phyloP scores from a whole-genome alignment of 352 stramenopile species.

The Blastocystis sp. region DNA sequence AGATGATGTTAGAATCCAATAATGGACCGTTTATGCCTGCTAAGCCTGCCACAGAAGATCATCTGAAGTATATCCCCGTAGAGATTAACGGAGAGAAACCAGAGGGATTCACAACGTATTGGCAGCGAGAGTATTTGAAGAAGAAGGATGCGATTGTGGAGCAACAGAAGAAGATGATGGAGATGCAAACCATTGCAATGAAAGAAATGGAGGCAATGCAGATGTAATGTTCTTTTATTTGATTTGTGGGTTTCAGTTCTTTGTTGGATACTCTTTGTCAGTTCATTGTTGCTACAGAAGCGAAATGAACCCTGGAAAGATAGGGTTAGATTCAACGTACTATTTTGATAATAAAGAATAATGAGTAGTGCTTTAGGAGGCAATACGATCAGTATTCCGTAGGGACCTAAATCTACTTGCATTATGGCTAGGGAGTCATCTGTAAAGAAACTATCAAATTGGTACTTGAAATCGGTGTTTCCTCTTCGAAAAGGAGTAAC shows the following conservation, averaged over 20 bases:
- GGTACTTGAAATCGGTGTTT: not conserved
- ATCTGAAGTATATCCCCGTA: conserved; percentile 33
- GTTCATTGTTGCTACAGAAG: too few relatives aligned
- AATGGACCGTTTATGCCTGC: not conserved
- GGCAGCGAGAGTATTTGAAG: conserved; percentile 25
- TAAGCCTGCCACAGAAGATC: not conserved
- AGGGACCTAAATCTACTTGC: not conserved
- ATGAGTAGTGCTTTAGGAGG: not conserved
- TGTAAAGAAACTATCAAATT: not conserved
- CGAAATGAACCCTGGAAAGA: too few relatives aligned
- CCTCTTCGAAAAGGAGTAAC: not conserved
- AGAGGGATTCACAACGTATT: conserved; percentile 27
- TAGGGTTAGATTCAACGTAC: not conserved
- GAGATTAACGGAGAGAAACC: conserved; percentile 33
- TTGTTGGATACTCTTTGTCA: too few relatives aligned
- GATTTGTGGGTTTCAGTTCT: not conserved
- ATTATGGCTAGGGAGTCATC: not conserved
- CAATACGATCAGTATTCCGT: not conserved
- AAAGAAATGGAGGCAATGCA: not conserved
- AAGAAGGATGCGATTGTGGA: conserved; percentile 5
- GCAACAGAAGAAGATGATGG: conserved; percentile 15
- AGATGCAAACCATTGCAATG: conserved; percentile 25
- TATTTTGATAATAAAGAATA: not conserved
- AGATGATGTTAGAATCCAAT: conserved; percentile 1
- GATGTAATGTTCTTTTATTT: conserved; percentile 10